Evolutionary conservation across 805 yeast species (phyloP), one percentile per base, ranked within the genome.

Genomic region (Teunomyces funiuensis): DNA sequence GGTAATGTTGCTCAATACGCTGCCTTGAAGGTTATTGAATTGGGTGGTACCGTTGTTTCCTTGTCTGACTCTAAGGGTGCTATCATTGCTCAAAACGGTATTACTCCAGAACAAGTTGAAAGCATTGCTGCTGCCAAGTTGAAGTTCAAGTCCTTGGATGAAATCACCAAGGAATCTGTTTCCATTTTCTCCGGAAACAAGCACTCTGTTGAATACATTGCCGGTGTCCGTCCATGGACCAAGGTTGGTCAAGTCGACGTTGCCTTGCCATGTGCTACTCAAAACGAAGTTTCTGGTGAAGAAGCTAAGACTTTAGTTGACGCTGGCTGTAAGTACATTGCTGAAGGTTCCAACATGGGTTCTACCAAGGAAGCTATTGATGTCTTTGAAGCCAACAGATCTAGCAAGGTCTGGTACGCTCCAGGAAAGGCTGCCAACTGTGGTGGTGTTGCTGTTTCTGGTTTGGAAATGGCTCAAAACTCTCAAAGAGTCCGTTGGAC

Each of bases 311-410:
- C 91, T 61, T 82, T 91, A 63, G 83, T 91, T 54, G 90, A 86
- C 57, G 85, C 93, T 51, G 98, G 97, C 63, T 81, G 83, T 71
- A 85, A 85, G 73, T 90, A 69, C 77, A 83, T 91, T 63, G 98
- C 99, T 57, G 99, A 91, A 80, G 99, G 99, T 66, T 91, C 98
- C 63, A 91, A 91, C 78, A 91, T 91, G 99, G 98, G 99, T 65
- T 91, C 96, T 55, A 90, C 97, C 57, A 85, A 86, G 73, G 98
- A 91, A 69, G 99, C 99, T 55, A 88, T 91, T 55, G 88, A 84
- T 54, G 89, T 87, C 49, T 91, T 90, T 59, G 99, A 91, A 80
- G 87, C 85, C 58, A 80, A 77, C 68, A 82, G 91, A 76, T 36
- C 69, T 51, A 62, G 68, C 54, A 62, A 72, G 39, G 87, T 89